Evolutionary conservation across 345 rosid species (phyloP), one percentile per base, ranked within the genome.

Genomic region (Gossypium turneri): DNA sequence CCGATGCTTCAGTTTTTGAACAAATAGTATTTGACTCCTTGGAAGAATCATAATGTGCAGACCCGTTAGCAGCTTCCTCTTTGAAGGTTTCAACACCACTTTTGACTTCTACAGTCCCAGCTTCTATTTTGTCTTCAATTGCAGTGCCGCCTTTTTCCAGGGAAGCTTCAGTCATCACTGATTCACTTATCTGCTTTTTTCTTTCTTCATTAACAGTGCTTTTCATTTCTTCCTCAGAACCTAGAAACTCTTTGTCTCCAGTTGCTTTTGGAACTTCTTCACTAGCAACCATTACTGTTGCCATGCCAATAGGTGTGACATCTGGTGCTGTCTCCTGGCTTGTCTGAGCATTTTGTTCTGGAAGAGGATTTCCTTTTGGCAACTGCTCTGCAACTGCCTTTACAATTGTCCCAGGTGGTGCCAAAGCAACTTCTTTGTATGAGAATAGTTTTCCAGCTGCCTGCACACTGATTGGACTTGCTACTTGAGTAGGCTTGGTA

Each of bases 351-450:
- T 72, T 75, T 64, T 79, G 69, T 75, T 86, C 91, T 9, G 44
- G 19, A 1, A 77, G 59, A 78, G 22, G 57, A 75, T 80, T 80
- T 74, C 69, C 92, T 81, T 87, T 82, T 43, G 97, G 90, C 81
- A 83, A 79, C 79, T 89, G 89, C 79, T 91, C 98, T 16, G 93
- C 79, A 75, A 87, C 97, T 44, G 89, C 86, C 86, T 92, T 95
- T 25, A 73, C 98, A 80, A 95, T 90, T 20, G 97, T 90, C 77
- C 99, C 99, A 43, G 96, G 99, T 60, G 96, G 97, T 63, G 98
- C 98, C 83, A 93, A 78, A 67, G 99, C 99, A 80, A 95, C 99
- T 85, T 95, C 99, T 82, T 95, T 95, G 80, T 95, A 95, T 80
- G 99, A 91, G 84, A 95, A 93, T 47, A 87, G 84, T 78, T 89